A percentile compares a stretch with the other conserved stretches of the same genome.
Conservation (phyloP, 75 land plant genomes). For the Selaginella moellendorffii region DNA sequence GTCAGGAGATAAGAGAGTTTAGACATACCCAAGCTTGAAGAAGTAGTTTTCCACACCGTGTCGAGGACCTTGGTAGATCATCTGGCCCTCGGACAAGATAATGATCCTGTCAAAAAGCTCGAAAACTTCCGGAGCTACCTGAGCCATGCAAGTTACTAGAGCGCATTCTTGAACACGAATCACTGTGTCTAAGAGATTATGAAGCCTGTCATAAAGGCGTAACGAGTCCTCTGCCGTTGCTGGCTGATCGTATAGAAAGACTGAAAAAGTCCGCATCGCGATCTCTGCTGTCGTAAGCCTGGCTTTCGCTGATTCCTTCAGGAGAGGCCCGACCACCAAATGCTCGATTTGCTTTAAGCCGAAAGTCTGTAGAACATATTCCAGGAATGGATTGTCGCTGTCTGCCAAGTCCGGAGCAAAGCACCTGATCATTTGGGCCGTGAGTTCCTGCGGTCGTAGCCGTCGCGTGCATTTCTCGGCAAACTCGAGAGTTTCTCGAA, state of each 20-base stretch:
- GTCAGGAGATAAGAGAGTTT: neutral
- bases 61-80: conserved; percentile 34
- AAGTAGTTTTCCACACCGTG: conserved; percentile 34
- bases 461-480: neutral
- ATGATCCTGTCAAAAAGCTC: conserved; percentile 31
- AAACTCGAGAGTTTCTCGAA: neutral
- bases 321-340: conserved; percentile 13
- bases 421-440: conserved; percentile 23
- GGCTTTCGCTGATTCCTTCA: conserved; percentile 11
- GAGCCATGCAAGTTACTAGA: neutral
- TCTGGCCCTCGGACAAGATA: conserved; percentile 24
- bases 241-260: conserved; percentile 29
- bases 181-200: neutral
- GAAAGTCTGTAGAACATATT: conserved; percentile 18
- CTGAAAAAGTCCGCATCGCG: conserved; percentile 24
- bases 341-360: conserved; percentile 20
- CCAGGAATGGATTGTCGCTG: conserved; percentile 27
- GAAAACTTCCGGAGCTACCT: neutral
- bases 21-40: conserved; percentile 27
- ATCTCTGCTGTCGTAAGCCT: conserved; percentile 25
- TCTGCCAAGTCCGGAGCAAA: conserved; percentile 26
- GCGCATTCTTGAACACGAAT: neutral
- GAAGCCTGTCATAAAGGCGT: conserved; percentile 15
- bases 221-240: conserved; percentile 16
- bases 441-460: conserved; percentile 18